phyloP scores from a whole-genome alignment of 352 stramenopile genomes.

The Pilasporangium apinafurcum region DNA sequence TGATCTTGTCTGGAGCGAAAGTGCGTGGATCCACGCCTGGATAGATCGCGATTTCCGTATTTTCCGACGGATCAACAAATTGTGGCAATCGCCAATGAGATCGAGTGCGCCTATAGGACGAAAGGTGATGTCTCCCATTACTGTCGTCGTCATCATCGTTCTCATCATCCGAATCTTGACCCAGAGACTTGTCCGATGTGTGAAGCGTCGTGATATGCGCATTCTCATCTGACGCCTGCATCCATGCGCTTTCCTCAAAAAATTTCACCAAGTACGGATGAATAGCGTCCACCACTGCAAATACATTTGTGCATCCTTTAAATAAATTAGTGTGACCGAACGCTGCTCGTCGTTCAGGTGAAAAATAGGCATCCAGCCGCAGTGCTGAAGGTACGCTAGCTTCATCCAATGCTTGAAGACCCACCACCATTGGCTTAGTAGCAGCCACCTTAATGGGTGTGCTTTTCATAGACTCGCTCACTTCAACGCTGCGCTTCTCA shows the following conservation, averaged over 20 bases:
- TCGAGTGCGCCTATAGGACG: constrained; percentile 14
- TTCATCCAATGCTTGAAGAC: constrained; percentile 25
- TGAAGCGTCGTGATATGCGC: constrained; percentile 31
- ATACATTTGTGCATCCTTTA: constrained; percentile 43
- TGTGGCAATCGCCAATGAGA: constrained; percentile 27
- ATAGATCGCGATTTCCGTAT: constrained; percentile 46
- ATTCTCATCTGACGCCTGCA: constrained; percentile 19
- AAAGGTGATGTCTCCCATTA: constrained; percentile 9
- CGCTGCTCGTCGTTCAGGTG: constrained; percentile 17
- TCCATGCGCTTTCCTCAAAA: constrained; percentile 32
- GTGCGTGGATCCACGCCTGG: constrained; percentile 37
- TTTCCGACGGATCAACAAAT: constrained; percentile 37
- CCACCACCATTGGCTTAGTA: too few relatives aligned
- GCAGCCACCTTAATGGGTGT: too few relatives aligned
- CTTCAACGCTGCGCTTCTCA: too few relatives aligned
- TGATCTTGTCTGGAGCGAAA: constrained; percentile 47
- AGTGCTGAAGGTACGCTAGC: constrained; percentile 24
- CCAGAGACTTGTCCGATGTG: constrained; percentile 20
- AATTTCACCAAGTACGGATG: constrained; percentile 46
- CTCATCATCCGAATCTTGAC: constrained; percentile 31
- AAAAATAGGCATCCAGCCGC: constrained; percentile 46
- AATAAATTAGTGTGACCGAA: constrained; percentile 59
- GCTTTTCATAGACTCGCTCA: neutral
- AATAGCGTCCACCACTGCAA: constrained; percentile 56
- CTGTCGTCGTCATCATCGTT: constrained; percentile 15